Base-by-base conservation (phyloP, 2,329 filamentous ascomycete genomes). In the Aspergillus sp. region DNA sequence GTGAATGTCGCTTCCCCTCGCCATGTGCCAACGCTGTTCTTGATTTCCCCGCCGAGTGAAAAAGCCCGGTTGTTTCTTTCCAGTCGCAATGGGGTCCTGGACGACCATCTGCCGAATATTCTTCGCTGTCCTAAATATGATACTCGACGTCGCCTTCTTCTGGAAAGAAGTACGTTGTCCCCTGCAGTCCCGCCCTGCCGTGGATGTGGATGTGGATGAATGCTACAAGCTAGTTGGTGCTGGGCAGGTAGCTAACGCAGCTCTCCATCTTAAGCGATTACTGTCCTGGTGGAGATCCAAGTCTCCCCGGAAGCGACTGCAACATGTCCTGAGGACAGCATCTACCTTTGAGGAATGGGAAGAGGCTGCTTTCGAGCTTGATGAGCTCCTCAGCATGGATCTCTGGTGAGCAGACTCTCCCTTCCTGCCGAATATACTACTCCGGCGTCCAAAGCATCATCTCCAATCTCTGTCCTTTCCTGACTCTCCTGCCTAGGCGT, bases 281-380 rank as follows among this genome's bases (percentile, higher is more conserved):
- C 79, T 85, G 63, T 80, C 80, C 57, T 91, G 90, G 87, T 89
- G 88, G 80, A 84, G 78, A 58, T 83, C 84, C 64, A 89, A 85
- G 74, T 89, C 84, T 53, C 84, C 85, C 2, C 82, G 85, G 52
- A 86, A 89, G 65, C 79, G 87, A 57, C 88, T 91, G 79, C 82
- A 89, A 47, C 83, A 89, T 62, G 80, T 83, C 23, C 80, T 96
- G 51, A 83, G 82, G 56, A 84, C 86, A 60, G 90, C 91, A 17
- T 82, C 86, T 65, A 83, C 84, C 25, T 96, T 89, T 72, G 91
- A 95, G 70, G 89, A 95, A 72, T 97, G 92, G 92, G 89, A 94
- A 72, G 88, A 89, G 65, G 88, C 89, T n/a, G 91, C 92, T 1
- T 85, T 90, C 64, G 86, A 91, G 69, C 84, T 97, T n/a, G 93